These are phyloP conservation scores for Saussurea involucrata DNA, from an alignment of 129 eudicot species.

Conservation along the genomic window DNA sequence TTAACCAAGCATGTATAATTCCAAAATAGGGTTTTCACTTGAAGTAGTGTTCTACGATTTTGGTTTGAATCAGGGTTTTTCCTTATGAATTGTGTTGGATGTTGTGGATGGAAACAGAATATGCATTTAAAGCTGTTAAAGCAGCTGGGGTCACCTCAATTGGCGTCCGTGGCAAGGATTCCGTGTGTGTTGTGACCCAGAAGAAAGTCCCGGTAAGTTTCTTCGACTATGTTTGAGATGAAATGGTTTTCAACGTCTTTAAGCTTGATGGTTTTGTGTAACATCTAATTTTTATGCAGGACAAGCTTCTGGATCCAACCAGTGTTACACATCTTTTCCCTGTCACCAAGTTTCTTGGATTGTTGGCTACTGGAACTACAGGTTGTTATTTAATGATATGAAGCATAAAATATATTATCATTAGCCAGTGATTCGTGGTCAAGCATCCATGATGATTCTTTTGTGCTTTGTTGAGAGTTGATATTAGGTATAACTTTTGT, in stretches of 20 bases:
- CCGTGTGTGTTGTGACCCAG: constrained; percentile 94
- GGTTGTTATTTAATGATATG: constrained; percentile 34
- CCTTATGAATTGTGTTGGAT: constrained; percentile 14
- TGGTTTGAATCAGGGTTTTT: constrained; percentile 13
- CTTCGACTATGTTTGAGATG: not conserved
- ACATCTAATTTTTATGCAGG: constrained; percentile 36
- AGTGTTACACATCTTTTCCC: constrained; percentile 93
- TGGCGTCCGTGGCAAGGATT: constrained; percentile 91
- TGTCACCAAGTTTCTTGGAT: constrained; percentile 74
- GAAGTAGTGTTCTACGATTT: not conserved
- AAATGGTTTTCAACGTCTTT: not conserved
- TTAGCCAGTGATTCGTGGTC: not conserved
- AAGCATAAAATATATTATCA: not conserved
- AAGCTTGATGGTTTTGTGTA: not conserved
- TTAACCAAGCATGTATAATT: not conserved
- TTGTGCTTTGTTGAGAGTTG: not conserved
- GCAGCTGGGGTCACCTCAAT: constrained; percentile 89
- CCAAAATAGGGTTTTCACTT: not conserved
- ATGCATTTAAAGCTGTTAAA: constrained; percentile 94
- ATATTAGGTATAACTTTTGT: not conserved
- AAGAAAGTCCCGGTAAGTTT: constrained; percentile 92
- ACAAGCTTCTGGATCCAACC: constrained; percentile 94
- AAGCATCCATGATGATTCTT: not conserved
- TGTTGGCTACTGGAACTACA: constrained; percentile 95
- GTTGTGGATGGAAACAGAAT: constrained; percentile 42